Evolutionary conservation across 345 rosid genomes (phyloP), one percentile per base, ranked within the genome.

Genomic region (Ricinus communis): DNA sequence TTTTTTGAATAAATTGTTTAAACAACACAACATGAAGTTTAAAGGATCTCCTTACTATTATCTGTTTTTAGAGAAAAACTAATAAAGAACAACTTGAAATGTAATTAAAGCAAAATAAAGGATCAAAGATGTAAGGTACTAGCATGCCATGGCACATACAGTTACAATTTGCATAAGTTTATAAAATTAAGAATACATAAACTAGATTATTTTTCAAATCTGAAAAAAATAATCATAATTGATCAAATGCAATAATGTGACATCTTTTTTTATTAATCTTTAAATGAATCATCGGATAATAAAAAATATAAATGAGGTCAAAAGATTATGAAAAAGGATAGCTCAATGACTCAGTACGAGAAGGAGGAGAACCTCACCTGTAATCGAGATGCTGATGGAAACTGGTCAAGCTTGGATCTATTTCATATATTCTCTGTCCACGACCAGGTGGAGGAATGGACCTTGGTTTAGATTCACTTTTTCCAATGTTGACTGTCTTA

Each of bases 341-440:
- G 38, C 18, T 54, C 33, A 21, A 68, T 19, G 38, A 28, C n/a
- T 51, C 11, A 13, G 14, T 0, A 47, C n/a, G n/a, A n/a, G n/a
- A 30, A 33, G 22, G 18, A 21, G 53, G 56, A 62, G 71, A 3
- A 71, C 61, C 82, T 76, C 69, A 92, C 99, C 99, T 80, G 75
- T 87, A 92, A 81, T 95, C 97, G 73, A 95, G 89, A 83, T 95
- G 99, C 38, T 73, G 74, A 59, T 86, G 81, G 59, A 82, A 66
- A 78, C 82, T 84, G 31, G 71, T 62, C 78, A 92, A 76, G 72
- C 73, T 84, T 68, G 97, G 90, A 85, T 92, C 99, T 80, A 88
- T 89, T 73, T 89, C 88, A 74, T 95, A 95, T 78, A 95, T 90
- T 77, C 57, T 90, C 79, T 85, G 82, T 55, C 97, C 97, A 36